Base-by-base conservation (phyloP, 129 eudicot genomes). In the Pseudognaphalium luteoalbum region DNA sequence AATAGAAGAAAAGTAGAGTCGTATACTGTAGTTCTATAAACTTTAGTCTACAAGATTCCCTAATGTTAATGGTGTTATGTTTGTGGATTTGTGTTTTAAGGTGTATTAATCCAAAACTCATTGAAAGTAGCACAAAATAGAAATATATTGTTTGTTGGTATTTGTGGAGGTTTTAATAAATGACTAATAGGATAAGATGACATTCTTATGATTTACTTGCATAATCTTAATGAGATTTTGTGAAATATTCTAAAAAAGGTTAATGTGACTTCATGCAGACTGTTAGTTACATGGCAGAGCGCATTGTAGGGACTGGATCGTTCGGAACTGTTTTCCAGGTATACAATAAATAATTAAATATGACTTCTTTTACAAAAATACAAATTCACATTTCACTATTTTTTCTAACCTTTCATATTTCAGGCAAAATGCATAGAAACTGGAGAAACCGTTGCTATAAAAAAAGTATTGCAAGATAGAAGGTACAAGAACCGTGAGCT, bases 241-340 rank as follows among this genome's bases (percentile, higher is more conserved):
- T 7, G 4, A 11, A 32, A 30, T 25, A 20, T 15, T 33, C 10
- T 76, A 11, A 42, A 20, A 20, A 39, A 33, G 35, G 32, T 60
- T 61, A 42, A 58, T 65, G 72, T 29, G 47, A 62, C 71, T 82
- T 89, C 7, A 15, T 81, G 74, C 88, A 94, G 99, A 91, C 97
- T 1, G 87, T 94, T 59, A 91, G 91, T 78, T 94, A 94, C 88
- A 91, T 94, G 99, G 96, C 97, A 19, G 99, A 94, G 81, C 88
- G 97, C 50, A 81, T 94, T 11, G 99, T 91, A 15, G 99, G 99
- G 68, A 88, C 87, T n/a, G 97, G 99, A 79, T 94, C 99, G 35
- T 94, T 94, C 80, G 99, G 99, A 75, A 78, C 91, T 17, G 97
- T 94, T 50, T 94, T 91, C 67, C 97, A 94, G 99, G 99, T 89